A percentile compares a stretch with the other conserved stretches of the same genome.
These are phyloP conservation scores for Ustilago nuda DNA, from an alignment of 1,284 basidiomycete species.

Conservation along the genomic window DNA sequence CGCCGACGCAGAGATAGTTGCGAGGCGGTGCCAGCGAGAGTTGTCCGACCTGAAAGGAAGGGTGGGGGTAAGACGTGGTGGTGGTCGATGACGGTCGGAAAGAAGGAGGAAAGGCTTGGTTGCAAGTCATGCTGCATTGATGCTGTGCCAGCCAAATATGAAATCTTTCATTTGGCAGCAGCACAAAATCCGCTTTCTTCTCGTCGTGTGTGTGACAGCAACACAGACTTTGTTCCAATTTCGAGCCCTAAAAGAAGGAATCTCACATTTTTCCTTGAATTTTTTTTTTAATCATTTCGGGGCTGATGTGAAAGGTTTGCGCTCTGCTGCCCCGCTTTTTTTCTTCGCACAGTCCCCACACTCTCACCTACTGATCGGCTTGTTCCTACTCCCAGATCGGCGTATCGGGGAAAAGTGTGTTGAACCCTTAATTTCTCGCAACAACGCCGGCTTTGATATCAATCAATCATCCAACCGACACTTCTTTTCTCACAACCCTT, in stretches of 20 bases:
- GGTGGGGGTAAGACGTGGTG: background rate
- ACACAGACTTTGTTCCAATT: background rate
- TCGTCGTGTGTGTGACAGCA: background rate
- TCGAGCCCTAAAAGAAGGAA: slow-evolving; percentile 9
- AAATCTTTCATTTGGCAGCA: slow-evolving; percentile 8
- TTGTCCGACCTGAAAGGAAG: slow-evolving; percentile 4
- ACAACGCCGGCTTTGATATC: background rate
- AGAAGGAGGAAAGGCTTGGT: slow-evolving; percentile 1
- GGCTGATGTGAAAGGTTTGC: slow-evolving; percentile 8
- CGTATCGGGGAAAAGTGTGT: background rate
- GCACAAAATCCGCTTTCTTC: background rate
- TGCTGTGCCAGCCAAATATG: slow-evolving; percentile 6
- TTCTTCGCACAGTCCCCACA: slow-evolving; percentile 4
- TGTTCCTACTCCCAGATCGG: background rate
- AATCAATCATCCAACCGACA: background rate
- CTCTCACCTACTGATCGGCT: background rate
- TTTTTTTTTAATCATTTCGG: slow-evolving; percentile 31
- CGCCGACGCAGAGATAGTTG: background rate
- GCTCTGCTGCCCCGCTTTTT: slow-evolving; percentile 8
- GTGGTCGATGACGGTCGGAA: slow-evolving; percentile 37
- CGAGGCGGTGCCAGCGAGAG: background rate
- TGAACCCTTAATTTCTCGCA: slow-evolving; percentile 12
- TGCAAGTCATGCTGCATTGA: background rate
- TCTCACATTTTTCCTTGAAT: background rate
- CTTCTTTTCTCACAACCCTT: background rate